phyloP scores from a whole-genome alignment of 1,284 basidiomycete species.

The Sparassis latifolia region DNA sequence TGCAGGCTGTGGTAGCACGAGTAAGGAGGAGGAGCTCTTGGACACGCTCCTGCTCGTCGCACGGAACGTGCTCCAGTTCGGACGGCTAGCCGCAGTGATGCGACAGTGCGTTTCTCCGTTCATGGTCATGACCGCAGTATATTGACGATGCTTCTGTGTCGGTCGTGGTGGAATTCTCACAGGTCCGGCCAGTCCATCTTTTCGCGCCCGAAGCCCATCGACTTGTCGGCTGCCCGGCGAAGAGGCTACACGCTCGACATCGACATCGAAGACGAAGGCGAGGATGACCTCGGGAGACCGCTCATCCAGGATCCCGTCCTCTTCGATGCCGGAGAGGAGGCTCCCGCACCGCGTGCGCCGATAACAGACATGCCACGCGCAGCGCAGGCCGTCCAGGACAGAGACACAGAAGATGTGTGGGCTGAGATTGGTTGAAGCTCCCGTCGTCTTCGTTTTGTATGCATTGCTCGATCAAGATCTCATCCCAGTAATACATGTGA shows the following conservation, averaged over 20 bases:
- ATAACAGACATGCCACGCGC: conserved; percentile 52
- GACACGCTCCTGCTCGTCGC: conserved; percentile 87
- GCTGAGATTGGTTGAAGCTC: conserved; percentile 53
- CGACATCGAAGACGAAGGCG: conserved; percentile 60
- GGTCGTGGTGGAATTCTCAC: not conserved
- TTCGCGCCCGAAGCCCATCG: conserved; percentile 86
- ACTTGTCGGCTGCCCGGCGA: conserved; percentile 69
- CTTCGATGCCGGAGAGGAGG: conserved; percentile 42
- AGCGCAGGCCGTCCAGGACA: conserved; percentile 43
- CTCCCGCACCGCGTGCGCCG: conserved; percentile 24
- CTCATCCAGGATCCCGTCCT: conserved; percentile 46
- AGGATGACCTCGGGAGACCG: conserved; percentile 48
- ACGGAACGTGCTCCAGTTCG: conserved; percentile 88
- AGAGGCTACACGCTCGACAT: conserved; percentile 68
- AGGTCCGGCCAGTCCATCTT: conserved; percentile 95
- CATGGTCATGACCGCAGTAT: not conserved
- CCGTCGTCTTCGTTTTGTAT: no score
- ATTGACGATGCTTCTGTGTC: conserved; percentile 6
- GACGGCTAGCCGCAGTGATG: conserved; percentile 83
- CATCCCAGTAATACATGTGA: no score
- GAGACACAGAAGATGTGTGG: conserved; percentile 68
- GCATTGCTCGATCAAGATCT: no score
- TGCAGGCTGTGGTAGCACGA: conserved; percentile 67
- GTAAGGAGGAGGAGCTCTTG: conserved; percentile 85
- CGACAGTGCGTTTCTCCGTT: conserved; percentile 59